Percentiles rank a stretch among this genome's conserved stretches.
Conservation (phyloP, 768 basidiomycete species). For the Gelatoporia subvermispora region DNA sequence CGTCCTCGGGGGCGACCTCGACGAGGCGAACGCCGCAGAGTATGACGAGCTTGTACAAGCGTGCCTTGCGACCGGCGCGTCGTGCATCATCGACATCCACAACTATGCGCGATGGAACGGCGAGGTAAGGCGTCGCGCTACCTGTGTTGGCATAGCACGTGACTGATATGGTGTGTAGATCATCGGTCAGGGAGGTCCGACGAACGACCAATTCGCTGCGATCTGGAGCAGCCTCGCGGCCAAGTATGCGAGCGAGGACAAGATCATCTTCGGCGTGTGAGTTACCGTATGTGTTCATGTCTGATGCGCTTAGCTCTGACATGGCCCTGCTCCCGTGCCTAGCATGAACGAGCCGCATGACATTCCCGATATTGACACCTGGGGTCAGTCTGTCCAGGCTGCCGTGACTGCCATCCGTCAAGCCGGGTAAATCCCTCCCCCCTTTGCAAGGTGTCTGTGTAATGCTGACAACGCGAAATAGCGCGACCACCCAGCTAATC, state of each 20-base stretch:
- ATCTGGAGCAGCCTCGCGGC: conserved; percentile 38
- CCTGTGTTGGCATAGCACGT: neutral
- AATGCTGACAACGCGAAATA: neutral
- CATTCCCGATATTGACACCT: conserved; percentile 29
- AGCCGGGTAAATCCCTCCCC: conserved; percentile 24
- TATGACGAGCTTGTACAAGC: conserved; percentile 48
- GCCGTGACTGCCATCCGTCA: conserved; percentile 38
- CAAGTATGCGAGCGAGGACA: conserved; percentile 31
- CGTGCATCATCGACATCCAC: conserved; percentile 49
- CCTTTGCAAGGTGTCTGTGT: neutral
- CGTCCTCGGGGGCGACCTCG: conserved; percentile 45
- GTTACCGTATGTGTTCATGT: neutral
- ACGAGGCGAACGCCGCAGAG: conserved; percentile 30
- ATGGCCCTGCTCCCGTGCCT: neutral
- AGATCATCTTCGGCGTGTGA: conserved; percentile 28
- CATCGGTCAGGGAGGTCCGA: conserved; percentile 38
- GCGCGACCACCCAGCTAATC: conserved; percentile 34
- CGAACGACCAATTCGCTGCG: conserved; percentile 34
- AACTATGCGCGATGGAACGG: conserved; percentile 58
- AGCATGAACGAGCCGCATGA: conserved; percentile 47
- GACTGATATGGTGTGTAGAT: conserved; percentile 8
- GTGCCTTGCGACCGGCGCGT: conserved; percentile 33
- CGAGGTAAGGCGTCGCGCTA: conserved; percentile 1
- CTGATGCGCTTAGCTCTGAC: neutral
- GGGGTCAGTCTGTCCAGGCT: conserved; percentile 33